Evolutionary conservation across 306 rosid genomes (phyloP).

Genomic region (Rosa rugosa): DNA sequence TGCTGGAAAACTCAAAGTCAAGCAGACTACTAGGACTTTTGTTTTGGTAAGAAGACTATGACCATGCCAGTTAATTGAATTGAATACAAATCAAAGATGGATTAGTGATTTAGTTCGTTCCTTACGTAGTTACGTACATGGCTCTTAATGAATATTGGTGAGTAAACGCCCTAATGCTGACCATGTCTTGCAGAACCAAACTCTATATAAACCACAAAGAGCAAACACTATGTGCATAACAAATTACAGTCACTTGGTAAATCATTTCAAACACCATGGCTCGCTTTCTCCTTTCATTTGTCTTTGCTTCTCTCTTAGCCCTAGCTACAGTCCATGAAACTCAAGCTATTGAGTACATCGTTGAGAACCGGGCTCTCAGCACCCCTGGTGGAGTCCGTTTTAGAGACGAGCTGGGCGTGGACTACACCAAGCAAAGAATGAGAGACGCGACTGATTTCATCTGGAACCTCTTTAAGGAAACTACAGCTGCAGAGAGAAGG

Average conservation of each 20-base stretch:
- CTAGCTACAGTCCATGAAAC: slow-evolving; percentile 2
- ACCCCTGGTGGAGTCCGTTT: background rate
- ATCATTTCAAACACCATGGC: background rate
- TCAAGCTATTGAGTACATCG: slow-evolving; percentile 12
- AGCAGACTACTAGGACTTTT: background rate
- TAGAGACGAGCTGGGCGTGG: slow-evolving; percentile 4
- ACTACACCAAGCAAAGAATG: slow-evolving; percentile 12
- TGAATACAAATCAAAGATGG: background rate
- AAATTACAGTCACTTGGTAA: background rate
- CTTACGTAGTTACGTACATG: background rate
- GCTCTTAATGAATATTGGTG: background rate
- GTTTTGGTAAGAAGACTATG: too few species aligned
- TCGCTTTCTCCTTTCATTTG: background rate
- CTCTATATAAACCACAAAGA: slow-evolving; percentile 2
- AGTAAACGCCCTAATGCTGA: background rate
- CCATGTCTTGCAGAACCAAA: background rate
- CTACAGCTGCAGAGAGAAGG: slow-evolving; percentile 15
- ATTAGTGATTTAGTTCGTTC: too few species aligned
- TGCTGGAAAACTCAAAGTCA: background rate
- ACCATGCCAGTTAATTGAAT: too few species aligned
- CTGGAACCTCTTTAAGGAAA: slow-evolving; percentile 28
- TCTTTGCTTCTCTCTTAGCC: background rate
- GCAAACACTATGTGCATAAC: background rate
- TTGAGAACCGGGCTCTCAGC: background rate
- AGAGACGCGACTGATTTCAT: slow-evolving; percentile 30